Evolutionary conservation across 176 grass and related monocot species (phyloP).

Genomic region (Saccharum officinarum): DNA sequence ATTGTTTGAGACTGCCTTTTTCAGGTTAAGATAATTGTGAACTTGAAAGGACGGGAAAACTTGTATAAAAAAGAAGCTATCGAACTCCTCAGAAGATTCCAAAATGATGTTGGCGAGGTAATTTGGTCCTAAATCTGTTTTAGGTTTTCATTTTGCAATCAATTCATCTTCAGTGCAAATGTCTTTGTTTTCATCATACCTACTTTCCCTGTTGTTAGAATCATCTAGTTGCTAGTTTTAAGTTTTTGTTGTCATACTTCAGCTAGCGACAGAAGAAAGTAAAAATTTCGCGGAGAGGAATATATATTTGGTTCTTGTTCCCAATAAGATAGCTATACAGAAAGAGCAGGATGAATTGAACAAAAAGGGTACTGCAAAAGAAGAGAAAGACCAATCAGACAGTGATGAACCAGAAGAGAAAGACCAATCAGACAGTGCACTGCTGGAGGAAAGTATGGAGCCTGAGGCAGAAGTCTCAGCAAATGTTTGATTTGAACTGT

Average conservation of each 20-base stretch:
- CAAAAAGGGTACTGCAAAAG: constrained; percentile 54
- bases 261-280: constrained; percentile 83
- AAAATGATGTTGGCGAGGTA: constrained; percentile 93
- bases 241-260: constrained; percentile 39
- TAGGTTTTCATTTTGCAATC: not conserved
- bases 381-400: constrained; percentile 13
- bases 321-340: constrained; percentile 87
- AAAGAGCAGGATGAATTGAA: constrained; percentile 68
- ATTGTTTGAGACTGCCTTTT: constrained; percentile 34
- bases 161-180: not conserved
- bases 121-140: constrained; percentile 14
- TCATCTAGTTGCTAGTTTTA: not conserved
- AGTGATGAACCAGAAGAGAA: constrained; percentile 8
- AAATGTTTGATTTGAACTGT: constrained; percentile 58
- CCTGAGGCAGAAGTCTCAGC: constrained; percentile 55
- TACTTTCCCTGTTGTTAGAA: constrained; percentile 1
- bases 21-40: constrained; percentile 94
- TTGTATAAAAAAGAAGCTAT: constrained; percentile 86
- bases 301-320: constrained; percentile 79
- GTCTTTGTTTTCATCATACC: not conserved
- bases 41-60: constrained; percentile 84
- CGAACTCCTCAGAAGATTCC: constrained; percentile 80
- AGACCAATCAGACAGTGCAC: constrained; percentile 14
- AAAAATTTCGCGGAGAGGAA: constrained; percentile 78
- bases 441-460: constrained; percentile 43